Evolutionary conservation across 106 monocot genomes (phyloP).

Genomic region (Dioscorea alata): DNA sequence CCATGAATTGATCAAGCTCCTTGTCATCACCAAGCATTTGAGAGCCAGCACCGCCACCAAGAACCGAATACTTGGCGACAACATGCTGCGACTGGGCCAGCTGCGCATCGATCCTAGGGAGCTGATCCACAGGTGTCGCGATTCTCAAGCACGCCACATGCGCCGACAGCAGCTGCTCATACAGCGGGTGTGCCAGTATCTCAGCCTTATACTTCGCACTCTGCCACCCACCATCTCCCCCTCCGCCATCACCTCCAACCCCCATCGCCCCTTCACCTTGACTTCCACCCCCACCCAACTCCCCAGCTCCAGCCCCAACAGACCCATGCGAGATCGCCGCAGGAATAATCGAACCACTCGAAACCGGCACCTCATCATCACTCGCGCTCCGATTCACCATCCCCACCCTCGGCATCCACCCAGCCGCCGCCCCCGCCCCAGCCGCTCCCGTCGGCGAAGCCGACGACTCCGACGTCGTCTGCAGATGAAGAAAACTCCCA

Average conservation of each 20-base stretch:
- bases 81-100: conserved; percentile 59
- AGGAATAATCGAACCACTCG: conserved; percentile 18
- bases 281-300: conserved; percentile 6
- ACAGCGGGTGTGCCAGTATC: conserved; percentile 76
- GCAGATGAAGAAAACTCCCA: conserved; percentile 67
- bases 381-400: conserved; percentile 17
- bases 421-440: conserved; percentile 13
- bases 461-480: conserved; percentile 35
- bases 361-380: conserved; percentile 20
- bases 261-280: not conserved
- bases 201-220: conserved; percentile 69
- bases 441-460: conserved; percentile 12
- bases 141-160: conserved; percentile 85
- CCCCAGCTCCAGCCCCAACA: conserved; percentile 6
- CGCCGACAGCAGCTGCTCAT: conserved; percentile 86
- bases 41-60: conserved; percentile 6
- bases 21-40: conserved; percentile 40
- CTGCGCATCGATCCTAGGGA: conserved; percentile 85
- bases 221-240: conserved; percentile 42
- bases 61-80: conserved; percentile 49
- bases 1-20: conserved; percentile 97
- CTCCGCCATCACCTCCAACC: conserved; percentile 4
- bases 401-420: not conserved
- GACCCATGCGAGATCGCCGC: conserved; percentile 3
- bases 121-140: conserved; percentile 91